Evolutionary conservation across 2,329 filamentous ascomycete genomes (phyloP), one percentile per base, ranked within the genome.

Genomic region (Phialemonium atrogriseum): DNA sequence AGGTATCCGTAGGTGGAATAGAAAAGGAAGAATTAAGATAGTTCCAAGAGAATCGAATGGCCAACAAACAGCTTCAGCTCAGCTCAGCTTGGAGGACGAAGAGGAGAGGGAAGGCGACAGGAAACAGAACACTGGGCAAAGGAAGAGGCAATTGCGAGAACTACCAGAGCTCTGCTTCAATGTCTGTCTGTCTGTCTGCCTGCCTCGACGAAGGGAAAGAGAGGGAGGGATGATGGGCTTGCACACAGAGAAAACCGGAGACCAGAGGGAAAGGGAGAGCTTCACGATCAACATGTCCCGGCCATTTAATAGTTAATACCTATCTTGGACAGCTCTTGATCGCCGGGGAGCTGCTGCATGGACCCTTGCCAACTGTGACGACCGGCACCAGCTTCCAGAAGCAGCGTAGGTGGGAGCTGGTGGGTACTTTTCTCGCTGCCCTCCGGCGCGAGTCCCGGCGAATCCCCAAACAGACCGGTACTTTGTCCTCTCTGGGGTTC

Each of bases 91-190:
- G 15, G 20, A 38, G 35, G 35, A 40, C 17, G 22, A 21, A 31
- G 34, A 34, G 40, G 46, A 42, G 40, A 45, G 34, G 34, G 35
- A 23, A 38, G 37, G 27, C 30, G 25, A 27, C n/a, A n/a, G n/a
- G n/a, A n/a, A n/a, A n/a, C n/a, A 19, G 22, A 13, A 40, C 25
- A 40, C 36, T 38, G 41, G 43, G 48, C 42, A 51, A 40, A 49
- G 48, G 34, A 39, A 40, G 27, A 41, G 41, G 42, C 42, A 48
- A 50, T 49, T 49, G 44, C 46, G 41, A 51, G 56, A 64, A 60
- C 64, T 68, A 55, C 63, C 63, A 57, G 66, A 68, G 65, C 60
- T 63, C 55, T 60, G 59, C 52, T 54, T 53, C 47, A 42, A 44
- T 42, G 42, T 35, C 36, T 38, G 37, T 20, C 27, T 36, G 38